phyloP scores from a whole-genome alignment of 2,329 filamentous ascomycete species.

The Chaetomiaceae sp. region DNA sequence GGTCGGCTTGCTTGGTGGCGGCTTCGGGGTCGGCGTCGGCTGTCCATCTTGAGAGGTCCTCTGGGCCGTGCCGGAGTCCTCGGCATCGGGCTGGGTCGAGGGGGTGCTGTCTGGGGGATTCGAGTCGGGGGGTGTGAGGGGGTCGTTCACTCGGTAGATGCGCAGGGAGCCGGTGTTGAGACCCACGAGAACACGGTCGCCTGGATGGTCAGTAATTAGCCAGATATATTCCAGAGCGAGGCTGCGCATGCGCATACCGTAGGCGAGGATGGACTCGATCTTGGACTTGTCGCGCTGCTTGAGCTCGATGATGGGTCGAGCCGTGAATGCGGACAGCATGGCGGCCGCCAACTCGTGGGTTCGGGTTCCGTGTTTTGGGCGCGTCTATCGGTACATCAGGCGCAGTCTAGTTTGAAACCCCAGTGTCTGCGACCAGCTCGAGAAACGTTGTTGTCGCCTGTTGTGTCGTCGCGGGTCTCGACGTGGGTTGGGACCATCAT shows the following conservation, averaged over 20 bases:
- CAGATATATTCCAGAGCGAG: no score
- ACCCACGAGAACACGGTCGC: constrained; percentile 86
- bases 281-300: constrained; percentile 91
- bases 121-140: constrained; percentile 29
- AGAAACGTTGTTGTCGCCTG: no score
- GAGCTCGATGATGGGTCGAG: constrained; percentile 94
- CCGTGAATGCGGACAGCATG: constrained; percentile 97
- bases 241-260: constrained; percentile 60
- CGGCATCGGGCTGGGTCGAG: constrained; percentile 19
- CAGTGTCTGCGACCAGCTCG: no score
- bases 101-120: constrained; percentile 29
- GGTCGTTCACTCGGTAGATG: constrained; percentile 85
- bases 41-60: constrained; percentile 21
- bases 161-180: constrained; percentile 84
- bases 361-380: constrained; percentile 8
- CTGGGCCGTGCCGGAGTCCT: constrained; percentile 4
- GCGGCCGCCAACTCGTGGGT: constrained; percentile 40
- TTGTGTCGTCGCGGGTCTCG: no score
- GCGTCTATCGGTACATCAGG: constrained; percentile 22
- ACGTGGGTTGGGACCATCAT: no score
- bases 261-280: constrained; percentile 91
- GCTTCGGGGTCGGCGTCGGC: constrained; percentile 24
- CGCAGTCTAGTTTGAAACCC: not conserved
- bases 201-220: constrained; percentile 37
- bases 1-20: constrained; percentile 50